These are phyloP conservation scores for Silene latifolia DNA, from an alignment of 148 eudicot species.

Conservation along the genomic window DNA sequence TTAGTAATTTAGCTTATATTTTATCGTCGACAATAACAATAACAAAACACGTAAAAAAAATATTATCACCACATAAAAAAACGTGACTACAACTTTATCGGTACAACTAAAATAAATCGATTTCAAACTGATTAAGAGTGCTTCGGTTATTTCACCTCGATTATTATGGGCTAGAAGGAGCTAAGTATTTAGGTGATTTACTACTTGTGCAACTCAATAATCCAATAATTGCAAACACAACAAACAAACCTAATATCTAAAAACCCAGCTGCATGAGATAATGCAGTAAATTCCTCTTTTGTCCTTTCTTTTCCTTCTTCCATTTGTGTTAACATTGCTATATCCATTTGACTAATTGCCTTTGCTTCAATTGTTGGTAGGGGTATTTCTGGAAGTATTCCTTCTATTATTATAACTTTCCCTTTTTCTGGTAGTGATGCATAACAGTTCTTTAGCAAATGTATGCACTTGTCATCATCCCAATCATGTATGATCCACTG, in stretches of 20 bases:
- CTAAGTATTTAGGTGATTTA: neutral
- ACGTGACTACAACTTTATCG: too few relatives aligned
- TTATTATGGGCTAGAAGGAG: neutral
- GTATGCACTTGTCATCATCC: neutral
- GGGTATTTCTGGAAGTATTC: neutral
- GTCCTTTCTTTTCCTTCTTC: slow-evolving; percentile 1
- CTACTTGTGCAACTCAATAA: neutral
- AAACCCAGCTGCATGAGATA: neutral
- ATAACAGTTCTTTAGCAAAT: neutral
- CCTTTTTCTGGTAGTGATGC: neutral
- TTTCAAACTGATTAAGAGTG: too few relatives aligned
- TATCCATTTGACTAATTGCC: neutral
- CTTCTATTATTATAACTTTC: neutral
- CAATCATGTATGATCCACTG: neutral
- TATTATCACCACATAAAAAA: too few relatives aligned
- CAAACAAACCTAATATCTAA: neutral
- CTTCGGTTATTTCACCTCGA: neutral
- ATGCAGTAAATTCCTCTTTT: neutral
- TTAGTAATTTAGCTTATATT: too few relatives aligned
- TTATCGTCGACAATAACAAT: too few relatives aligned
- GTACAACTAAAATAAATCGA: too few relatives aligned
- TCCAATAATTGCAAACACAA: neutral
- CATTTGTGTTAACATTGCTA: slow-evolving; percentile 2
- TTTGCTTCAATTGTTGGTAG: neutral
- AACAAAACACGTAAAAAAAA: too few relatives aligned